Evolutionary conservation across 2,329 filamentous ascomycete species (phyloP), one percentile per base, ranked within the genome.

Genomic region (Trichoderma sp.): DNA sequence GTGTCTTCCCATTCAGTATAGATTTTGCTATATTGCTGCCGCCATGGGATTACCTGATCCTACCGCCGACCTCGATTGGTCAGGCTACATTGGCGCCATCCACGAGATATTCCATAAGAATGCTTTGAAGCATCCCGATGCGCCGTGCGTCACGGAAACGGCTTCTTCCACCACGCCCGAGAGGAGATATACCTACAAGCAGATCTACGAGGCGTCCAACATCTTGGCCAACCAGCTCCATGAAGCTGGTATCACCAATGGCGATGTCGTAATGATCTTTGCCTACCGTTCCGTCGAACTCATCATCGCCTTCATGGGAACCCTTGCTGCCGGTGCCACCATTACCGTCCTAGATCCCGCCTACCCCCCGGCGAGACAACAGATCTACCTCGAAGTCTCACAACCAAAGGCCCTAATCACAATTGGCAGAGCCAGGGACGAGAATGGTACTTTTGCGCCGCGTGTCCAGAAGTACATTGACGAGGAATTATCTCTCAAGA

Each of bases 201-300:
- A 97, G 78, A 97, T 98, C 78, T 88, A 94, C 78, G 92, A 97
- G 83, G 91, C 92, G 0, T 92, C 93, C 34, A 97, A 97, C 79
- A 86, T 89, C 21, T 81, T 98, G 7, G 93, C 94, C 26, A 90
- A 97, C 82, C 89, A 97, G 78, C 86, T 98, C 24, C 88, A 92
- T 69, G 86, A 91, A 65, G 86, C 90, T 77, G 94, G 95, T 72
- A 86, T 94, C 74, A 86, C 90, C 72, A 86, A 90, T 75, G 94
- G 94, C 9, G 94, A 98, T 79, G 94, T 97, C 3, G 94, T 97
- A 77, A 97, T 97, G 93, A 93, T 96, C 74, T 98, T 91, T 79
- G 93, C 93, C 71, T 89, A 97, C 82, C 90, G 95, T 72, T 90
- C 74, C 62, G 94, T 97, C 39, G 86, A 89, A 32, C 80, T 90